phyloP scores from a whole-genome alignment of 768 basidiomycete genomes.

The Thelephora ganbajun region DNA sequence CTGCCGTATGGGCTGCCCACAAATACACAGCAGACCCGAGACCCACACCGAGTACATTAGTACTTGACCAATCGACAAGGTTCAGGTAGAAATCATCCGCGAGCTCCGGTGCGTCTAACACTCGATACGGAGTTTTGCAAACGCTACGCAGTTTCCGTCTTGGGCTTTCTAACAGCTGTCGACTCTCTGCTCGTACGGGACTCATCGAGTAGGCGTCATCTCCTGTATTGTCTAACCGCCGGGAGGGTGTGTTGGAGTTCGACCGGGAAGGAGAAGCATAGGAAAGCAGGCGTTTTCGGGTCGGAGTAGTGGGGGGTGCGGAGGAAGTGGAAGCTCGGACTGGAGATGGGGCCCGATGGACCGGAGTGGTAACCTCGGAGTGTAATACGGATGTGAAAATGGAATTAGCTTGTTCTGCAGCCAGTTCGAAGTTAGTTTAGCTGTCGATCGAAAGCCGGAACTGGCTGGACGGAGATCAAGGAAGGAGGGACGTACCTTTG shows the following conservation, averaged over 20 bases:
- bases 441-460: constrained; percentile 5
- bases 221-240: constrained; percentile 66
- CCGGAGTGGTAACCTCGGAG: constrained; percentile 63
- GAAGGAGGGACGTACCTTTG: constrained; percentile 18
- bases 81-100: constrained; percentile 99
- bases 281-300: constrained; percentile 47
- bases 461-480: neutral
- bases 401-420: constrained; percentile 68
- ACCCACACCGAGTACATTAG: constrained; percentile 90
- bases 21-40: constrained; percentile 88
- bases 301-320: constrained; percentile 27
- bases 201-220: constrained; percentile 85
- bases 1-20: constrained; percentile 91
- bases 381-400: constrained; percentile 69
- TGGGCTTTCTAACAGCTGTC: constrained; percentile 73
- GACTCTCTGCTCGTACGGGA: constrained; percentile 75
- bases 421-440: neutral
- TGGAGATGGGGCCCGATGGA: constrained; percentile 46
- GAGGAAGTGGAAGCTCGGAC: constrained; percentile 17
- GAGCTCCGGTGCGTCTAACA: constrained; percentile 92
- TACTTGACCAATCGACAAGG: constrained; percentile 92
- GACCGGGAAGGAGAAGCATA: constrained; percentile 46
- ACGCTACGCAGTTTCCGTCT: constrained; percentile 69
- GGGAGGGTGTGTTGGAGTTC: constrained; percentile 39
- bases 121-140: constrained; percentile 91